These are phyloP conservation scores for Pseudogymnoascus sp. DNA, from an alignment of 2,329 filamentous ascomycete genomes.

Conservation along the genomic window DNA sequence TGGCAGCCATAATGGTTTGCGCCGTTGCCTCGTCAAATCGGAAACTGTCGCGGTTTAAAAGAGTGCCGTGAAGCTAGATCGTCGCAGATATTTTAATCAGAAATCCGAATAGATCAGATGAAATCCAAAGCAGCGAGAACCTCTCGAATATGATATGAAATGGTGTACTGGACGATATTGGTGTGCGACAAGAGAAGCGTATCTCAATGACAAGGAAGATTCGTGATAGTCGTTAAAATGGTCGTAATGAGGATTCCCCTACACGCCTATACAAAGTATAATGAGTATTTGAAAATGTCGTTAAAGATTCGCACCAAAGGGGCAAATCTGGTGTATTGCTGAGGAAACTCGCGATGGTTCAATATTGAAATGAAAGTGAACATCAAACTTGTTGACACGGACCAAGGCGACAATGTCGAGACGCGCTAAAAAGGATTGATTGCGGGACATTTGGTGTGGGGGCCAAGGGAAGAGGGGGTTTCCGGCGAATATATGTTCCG, in stretches of 20 bases:
- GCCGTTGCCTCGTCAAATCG: background rate
- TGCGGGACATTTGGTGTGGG: slow-evolving; percentile 2
- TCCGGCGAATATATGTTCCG: background rate
- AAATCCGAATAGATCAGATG: slow-evolving; percentile 5
- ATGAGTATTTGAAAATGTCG: slow-evolving; percentile 2
- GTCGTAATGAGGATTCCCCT: background rate
- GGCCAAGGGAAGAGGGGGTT: background rate
- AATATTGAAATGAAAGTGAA: slow-evolving; percentile 8
- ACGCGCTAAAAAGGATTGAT: slow-evolving; percentile 7
- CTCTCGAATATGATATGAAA: background rate
- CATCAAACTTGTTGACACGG: slow-evolving; percentile 1
- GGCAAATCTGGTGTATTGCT: slow-evolving; percentile 2
- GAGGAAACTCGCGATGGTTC: background rate
- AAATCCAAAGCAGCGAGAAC: background rate
- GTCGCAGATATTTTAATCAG: background rate
- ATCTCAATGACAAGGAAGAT: slow-evolving; percentile 8
- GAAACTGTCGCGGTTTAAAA: background rate
- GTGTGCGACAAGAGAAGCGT: background rate
- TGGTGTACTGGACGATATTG: background rate
- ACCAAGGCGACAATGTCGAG: slow-evolving; percentile 6
- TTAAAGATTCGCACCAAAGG: background rate
- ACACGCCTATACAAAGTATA: slow-evolving; percentile 4
- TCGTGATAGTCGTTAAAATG: slow-evolving; percentile 9
- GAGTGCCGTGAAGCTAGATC: background rate
- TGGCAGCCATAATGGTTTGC: slow-evolving; percentile 21